Evolutionary conservation across 805 yeast species (phyloP).

Genomic region (Candida odintsovae): DNA sequence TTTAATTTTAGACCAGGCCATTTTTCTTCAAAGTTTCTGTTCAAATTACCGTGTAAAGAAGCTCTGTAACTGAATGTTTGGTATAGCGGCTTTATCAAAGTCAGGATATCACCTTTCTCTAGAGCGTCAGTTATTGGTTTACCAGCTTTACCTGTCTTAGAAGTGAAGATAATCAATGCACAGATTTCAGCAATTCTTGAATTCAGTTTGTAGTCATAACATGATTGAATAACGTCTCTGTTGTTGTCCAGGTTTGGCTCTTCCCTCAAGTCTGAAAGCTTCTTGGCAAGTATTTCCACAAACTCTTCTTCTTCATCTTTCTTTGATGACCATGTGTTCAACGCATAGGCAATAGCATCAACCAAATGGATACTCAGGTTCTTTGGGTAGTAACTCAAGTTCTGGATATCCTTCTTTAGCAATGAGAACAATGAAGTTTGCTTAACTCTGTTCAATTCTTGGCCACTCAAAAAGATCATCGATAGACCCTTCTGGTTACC

Average conservation of each 20-base stretch:
- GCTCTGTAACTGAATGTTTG: conserved; percentile 42
- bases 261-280: conserved; percentile 14
- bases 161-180: conserved; percentile 63
- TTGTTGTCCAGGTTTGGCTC: conserved; percentile 7
- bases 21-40: conserved; percentile 37
- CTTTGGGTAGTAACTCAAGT: conserved; percentile 50
- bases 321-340: conserved; percentile 71
- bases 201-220: conserved; percentile 51
- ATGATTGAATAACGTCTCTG: conserved; percentile 29
- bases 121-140: conserved; percentile 39
- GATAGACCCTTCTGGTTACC: conserved; percentile 78
- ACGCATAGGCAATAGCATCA: conserved; percentile 68
- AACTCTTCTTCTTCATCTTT: conserved; percentile 35
- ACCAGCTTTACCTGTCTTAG: conserved; percentile 37
- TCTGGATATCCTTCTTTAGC: conserved; percentile 48
- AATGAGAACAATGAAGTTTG: conserved; percentile 44
- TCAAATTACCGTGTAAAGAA: conserved; percentile 39
- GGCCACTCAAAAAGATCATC: conserved; percentile 59
- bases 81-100: conserved; percentile 30
- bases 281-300: conserved; percentile 29
- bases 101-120: conserved; percentile 29
- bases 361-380: conserved; percentile 60
- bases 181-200: conserved; percentile 72
- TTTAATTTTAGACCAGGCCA: conserved; percentile 43
- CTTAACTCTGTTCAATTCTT: conserved; percentile 20